Conservation (phyloP, 2,329 filamentous ascomycete genomes). For the Lachnellula arida region DNA sequence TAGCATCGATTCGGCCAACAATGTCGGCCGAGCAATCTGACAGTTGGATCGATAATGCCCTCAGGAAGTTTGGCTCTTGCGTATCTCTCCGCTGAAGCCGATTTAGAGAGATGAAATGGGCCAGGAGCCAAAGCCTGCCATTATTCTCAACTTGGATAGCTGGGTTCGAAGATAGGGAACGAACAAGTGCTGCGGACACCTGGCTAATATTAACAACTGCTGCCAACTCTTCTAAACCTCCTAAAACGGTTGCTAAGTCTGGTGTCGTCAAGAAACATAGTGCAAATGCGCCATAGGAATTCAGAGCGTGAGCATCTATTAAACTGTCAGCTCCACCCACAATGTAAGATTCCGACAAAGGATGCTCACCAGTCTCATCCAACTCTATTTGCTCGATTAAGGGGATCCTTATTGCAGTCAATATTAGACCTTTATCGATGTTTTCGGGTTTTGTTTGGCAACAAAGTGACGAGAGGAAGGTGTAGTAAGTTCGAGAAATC, state of each 20-base stretch:
- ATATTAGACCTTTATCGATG: slow-evolving; percentile 12
- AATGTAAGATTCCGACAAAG: not conserved
- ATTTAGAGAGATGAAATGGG: slow-evolving; percentile 60
- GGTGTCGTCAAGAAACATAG: slow-evolving; percentile 30
- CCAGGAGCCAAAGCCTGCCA: slow-evolving; percentile 57
- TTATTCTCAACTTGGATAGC: slow-evolving; percentile 20
- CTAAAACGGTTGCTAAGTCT: slow-evolving; percentile 20
- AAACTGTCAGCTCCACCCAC: slow-evolving; percentile 4
- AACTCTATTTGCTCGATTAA: slow-evolving; percentile 12
- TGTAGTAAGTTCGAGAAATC: slow-evolving; percentile 29
- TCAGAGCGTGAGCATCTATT: slow-evolving; percentile 15
- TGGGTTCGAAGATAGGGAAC: slow-evolving; percentile 20
- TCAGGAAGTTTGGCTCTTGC: slow-evolving; percentile 41
- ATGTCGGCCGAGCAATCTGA: slow-evolving; percentile 49
- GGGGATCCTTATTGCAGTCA: slow-evolving; percentile 25
- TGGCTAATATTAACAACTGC: slow-evolving; percentile 21
- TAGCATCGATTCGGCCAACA: slow-evolving; percentile 40
- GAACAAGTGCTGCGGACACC: slow-evolving; percentile 26
- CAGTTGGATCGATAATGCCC: slow-evolving; percentile 50
- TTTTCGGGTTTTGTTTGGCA: slow-evolving; percentile 2
- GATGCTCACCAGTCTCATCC: slow-evolving; percentile 13
- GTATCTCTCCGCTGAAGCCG: slow-evolving; percentile 34
- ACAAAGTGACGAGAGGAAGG: slow-evolving; percentile 25
- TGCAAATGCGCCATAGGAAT: slow-evolving; percentile 28
- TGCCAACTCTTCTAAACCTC: slow-evolving; percentile 23